These are phyloP conservation scores for Neofusicoccum ribis DNA, from an alignment of 2,329 filamentous ascomycete genomes.

Conservation along the genomic window DNA sequence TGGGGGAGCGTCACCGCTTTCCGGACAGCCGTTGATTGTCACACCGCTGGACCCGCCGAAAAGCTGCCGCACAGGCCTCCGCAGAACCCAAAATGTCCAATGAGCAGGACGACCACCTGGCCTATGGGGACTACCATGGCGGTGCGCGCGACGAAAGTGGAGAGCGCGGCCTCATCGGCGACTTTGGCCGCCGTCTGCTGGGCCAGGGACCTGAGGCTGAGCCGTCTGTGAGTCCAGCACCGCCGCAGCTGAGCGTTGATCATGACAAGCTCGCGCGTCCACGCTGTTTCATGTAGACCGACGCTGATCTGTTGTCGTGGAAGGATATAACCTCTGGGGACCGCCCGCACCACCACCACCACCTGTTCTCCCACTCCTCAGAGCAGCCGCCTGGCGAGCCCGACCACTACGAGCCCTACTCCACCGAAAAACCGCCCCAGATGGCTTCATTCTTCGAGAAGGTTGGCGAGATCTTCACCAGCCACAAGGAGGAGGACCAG, in stretches of 20 bases:
- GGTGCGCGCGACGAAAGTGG: slow-evolving; percentile 39
- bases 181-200: slow-evolving; percentile 51
- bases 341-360: neutral
- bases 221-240: slow-evolving; percentile 15
- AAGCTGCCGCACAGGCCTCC: slow-evolving; percentile 11
- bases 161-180: slow-evolving; percentile 54
- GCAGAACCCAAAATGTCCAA: neutral
- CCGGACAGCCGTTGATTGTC: slow-evolving; percentile 9
- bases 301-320: slow-evolving; percentile 10
- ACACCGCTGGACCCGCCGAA: slow-evolving; percentile 19
- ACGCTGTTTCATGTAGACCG: slow-evolving; percentile 10
- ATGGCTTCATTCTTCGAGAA: slow-evolving; percentile 56
- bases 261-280: slow-evolving; percentile 5
- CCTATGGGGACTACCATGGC: slow-evolving; percentile 55
- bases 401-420: slow-evolving; percentile 22
- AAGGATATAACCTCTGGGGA: neutral
- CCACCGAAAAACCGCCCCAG: slow-evolving; percentile 22
- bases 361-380: slow-evolving; percentile 4
- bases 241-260: slow-evolving; percentile 9
- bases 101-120: slow-evolving; percentile 51
- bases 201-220: slow-evolving; percentile 26
- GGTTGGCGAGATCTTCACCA: slow-evolving; percentile 43
- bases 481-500: neutral
- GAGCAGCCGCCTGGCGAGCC: slow-evolving; percentile 6
- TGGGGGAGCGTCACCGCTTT: slow-evolving; percentile 16